Conservation (phyloP, 2,329 filamentous ascomycete genomes). For the Aspergillus piperis region DNA sequence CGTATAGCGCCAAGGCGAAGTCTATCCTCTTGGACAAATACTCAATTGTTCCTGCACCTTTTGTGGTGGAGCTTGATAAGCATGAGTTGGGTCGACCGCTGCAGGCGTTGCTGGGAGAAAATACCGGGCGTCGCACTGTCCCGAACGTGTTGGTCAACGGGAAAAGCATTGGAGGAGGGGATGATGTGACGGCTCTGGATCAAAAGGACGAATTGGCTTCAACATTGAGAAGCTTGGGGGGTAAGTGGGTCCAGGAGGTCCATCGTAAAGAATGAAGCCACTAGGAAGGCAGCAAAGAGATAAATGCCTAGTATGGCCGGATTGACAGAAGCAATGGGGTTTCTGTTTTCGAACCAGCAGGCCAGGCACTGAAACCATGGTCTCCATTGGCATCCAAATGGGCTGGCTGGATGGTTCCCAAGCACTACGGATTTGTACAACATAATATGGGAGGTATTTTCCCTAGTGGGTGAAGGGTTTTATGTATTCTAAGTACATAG, state of each 20-base stretch:
- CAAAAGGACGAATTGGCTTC: constrained; percentile 65
- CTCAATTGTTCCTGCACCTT: constrained; percentile 75
- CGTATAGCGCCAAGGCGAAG: constrained; percentile 82
- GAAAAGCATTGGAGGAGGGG: constrained; percentile 84
- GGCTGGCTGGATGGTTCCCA: background rate
- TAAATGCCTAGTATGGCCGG: background rate
- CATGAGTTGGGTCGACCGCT: constrained; percentile 73
- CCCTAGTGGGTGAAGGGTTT: too few relatives aligned
- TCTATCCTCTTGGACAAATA: constrained; percentile 81
- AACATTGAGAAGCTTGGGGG: constrained; percentile 73
- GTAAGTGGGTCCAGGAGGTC: constrained; percentile 59
- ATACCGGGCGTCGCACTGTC: constrained; percentile 81
- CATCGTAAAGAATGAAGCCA: constrained; percentile 22
- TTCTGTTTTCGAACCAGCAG: background rate
- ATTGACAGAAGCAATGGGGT: background rate
- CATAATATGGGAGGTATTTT: background rate
- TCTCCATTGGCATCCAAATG: background rate
- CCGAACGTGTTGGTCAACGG: constrained; percentile 90
- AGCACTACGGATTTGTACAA: background rate
- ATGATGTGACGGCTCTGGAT: constrained; percentile 77
- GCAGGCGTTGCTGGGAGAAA: constrained; percentile 69
- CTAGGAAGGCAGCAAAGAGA: background rate
- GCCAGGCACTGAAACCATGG: background rate
- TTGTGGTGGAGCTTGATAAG: constrained; percentile 85
- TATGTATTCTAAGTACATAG: background rate